phyloP scores from a whole-genome alignment of 768 basidiomycete genomes.

The Hypholoma sublateritium region DNA sequence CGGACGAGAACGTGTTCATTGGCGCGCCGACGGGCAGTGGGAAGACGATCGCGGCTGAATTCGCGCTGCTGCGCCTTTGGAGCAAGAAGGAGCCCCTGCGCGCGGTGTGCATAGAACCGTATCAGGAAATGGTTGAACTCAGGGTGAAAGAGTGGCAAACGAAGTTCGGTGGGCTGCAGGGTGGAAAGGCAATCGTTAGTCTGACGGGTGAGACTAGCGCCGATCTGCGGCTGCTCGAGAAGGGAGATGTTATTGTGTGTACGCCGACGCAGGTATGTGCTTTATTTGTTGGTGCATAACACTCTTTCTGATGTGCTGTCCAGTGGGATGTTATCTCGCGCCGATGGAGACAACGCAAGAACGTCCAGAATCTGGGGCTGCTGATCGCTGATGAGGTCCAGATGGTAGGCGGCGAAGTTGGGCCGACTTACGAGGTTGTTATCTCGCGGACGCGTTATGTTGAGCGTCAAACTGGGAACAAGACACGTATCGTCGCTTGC shows the following conservation, averaged over 20 bases:
- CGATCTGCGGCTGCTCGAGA: constrained; percentile 85
- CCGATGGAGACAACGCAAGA: constrained; percentile 95
- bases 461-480: constrained; percentile 87
- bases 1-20: constrained; percentile 95
- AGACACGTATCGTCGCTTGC: constrained; percentile 93
- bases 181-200: constrained; percentile 91
- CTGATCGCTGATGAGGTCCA: constrained; percentile 96
- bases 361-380: constrained; percentile 90
- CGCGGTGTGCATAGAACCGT: constrained; percentile 95
- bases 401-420: constrained; percentile 90
- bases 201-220: constrained; percentile 93
- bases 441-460: constrained; percentile 97
- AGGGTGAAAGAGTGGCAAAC: constrained; percentile 85
- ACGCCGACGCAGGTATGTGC: constrained; percentile 81
- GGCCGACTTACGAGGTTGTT: constrained; percentile 95
- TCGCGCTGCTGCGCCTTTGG: constrained; percentile 94
- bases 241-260: constrained; percentile 91
- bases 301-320: neutral
- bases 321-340: constrained; percentile 96
- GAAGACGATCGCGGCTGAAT: constrained; percentile 97
- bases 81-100: constrained; percentile 78
- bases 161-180: constrained; percentile 82
- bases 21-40: constrained; percentile 97
- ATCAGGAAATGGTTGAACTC: constrained; percentile 95
- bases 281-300: neutral